phyloP scores from a whole-genome alignment of 2,329 filamentous ascomycete genomes.

The Thermomyces lanuginosus region DNA sequence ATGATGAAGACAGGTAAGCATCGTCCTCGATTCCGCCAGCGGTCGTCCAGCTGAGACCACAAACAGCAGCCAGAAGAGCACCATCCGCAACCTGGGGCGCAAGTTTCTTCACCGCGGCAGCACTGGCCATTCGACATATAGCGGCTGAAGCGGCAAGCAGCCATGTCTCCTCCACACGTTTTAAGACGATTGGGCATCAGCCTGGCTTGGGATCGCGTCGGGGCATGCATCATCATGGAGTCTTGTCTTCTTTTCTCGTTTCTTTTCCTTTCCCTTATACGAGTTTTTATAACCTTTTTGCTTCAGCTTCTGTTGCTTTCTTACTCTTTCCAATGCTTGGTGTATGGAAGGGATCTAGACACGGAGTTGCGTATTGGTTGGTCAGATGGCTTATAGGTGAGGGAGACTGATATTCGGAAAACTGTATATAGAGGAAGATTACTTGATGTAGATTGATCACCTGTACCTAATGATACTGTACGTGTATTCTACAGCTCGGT shows the following conservation, averaged over 20 bases:
- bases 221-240: slow-evolving; percentile 1
- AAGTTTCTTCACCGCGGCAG: slow-evolving; percentile 14
- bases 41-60: neutral
- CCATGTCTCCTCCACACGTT: too few species aligned
- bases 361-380: too few species aligned
- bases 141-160: too few species aligned
- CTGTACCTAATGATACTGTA: too few species aligned
- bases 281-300: slow-evolving; percentile 1
- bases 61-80: slow-evolving; percentile 14
- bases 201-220: neutral
- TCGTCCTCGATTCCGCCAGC: neutral
- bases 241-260: neutral
- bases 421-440: too few species aligned
- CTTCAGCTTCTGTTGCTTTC: neutral
- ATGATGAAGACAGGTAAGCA: slow-evolving; percentile 18
- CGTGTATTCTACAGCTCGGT: too few species aligned
- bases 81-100: slow-evolving; percentile 22
- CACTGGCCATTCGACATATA: too few species aligned
- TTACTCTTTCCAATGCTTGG: neutral
- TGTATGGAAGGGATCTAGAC: too few species aligned
- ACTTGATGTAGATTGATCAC: too few species aligned
- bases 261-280: neutral
- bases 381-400: too few species aligned
- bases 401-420: too few species aligned
- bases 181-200: neutral